A percentile compares a stretch with the other conserved stretches of the same genome.
Evolutionary conservation across 2,329 filamentous ascomycete species (phyloP).

Genomic region (Apiospora aurea): DNA sequence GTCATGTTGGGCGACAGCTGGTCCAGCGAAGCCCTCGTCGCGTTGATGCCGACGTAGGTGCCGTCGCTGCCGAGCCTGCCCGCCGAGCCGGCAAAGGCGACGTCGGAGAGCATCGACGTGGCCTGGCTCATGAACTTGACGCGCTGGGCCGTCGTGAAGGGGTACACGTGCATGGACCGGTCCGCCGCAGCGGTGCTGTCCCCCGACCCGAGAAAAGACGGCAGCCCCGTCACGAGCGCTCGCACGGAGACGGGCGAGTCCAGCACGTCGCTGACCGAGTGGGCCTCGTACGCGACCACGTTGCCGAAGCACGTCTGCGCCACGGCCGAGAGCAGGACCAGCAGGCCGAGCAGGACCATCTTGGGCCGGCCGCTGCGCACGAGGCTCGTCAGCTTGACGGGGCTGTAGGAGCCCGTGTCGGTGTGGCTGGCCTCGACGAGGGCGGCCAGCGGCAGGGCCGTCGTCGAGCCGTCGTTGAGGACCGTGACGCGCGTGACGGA

Average conservation of each 20-base stretch:
- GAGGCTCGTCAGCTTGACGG: background rate
- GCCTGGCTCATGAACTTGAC: background rate
- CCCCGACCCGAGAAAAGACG: background rate
- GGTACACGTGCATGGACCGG: background rate
- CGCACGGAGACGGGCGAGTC: background rate
- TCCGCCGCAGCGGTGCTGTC: no score
- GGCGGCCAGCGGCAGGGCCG: background rate
- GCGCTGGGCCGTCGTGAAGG: background rate
- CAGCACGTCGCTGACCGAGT: background rate
- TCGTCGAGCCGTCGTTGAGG: background rate
- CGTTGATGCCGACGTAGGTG: background rate
- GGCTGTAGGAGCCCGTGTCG: constrained; percentile 4
- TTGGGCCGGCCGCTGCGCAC: background rate
- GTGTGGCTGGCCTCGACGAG: constrained; percentile 3
- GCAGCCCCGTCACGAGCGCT: background rate
- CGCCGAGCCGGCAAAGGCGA: background rate
- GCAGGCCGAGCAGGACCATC: background rate
- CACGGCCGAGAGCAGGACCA: background rate
- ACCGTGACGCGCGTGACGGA: background rate
- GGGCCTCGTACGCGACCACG: background rate
- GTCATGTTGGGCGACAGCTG: background rate
- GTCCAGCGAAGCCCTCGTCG: background rate
- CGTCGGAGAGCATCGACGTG: background rate
- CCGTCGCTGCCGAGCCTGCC: background rate
- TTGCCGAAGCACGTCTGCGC: background rate